Evolutionary conservation across 176 grass and related monocot species (phyloP).

Genomic region (Paspalum vaginatum): DNA sequence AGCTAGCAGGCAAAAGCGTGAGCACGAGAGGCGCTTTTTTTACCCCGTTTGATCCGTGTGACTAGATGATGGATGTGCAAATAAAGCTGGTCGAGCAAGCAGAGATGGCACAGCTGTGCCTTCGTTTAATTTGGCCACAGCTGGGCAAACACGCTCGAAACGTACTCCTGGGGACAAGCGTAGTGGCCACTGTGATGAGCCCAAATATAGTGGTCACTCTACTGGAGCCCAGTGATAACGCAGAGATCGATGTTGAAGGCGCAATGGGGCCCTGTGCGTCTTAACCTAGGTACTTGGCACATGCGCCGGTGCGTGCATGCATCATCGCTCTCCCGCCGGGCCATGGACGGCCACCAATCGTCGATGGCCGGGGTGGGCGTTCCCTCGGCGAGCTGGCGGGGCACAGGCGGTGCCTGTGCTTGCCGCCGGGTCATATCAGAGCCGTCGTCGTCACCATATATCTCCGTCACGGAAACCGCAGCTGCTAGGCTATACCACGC

Average conservation of each 20-base stretch:
- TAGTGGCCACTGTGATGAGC: background rate
- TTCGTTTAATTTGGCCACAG: background rate
- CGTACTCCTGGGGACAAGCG: background rate
- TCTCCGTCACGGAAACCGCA: background rate
- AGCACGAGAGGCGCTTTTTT: background rate
- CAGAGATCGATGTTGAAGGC: too few species aligned
- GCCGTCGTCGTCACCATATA: background rate
- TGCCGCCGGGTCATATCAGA: conserved; percentile 19
- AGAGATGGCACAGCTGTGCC: too few species aligned
- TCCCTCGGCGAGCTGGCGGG: background rate
- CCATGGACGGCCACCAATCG: background rate
- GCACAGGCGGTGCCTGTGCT: background rate
- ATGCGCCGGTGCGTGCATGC: conserved; percentile 8
- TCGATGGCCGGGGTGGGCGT: background rate
- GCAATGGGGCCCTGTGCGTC: background rate
- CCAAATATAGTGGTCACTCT: background rate
- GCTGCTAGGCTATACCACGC: background rate
- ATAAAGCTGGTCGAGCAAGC: too few species aligned
- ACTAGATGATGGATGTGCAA: too few species aligned
- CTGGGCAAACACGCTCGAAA: too few species aligned
- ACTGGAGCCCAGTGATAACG: too few species aligned
- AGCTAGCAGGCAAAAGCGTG: background rate
- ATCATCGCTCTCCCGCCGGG: too few species aligned
- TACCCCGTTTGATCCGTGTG: too few species aligned
- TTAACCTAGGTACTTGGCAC: background rate